Evolutionary conservation across 1,284 basidiomycete genomes (phyloP), one percentile per base, ranked within the genome.

Genomic region (Microbotryum violaceum): DNA sequence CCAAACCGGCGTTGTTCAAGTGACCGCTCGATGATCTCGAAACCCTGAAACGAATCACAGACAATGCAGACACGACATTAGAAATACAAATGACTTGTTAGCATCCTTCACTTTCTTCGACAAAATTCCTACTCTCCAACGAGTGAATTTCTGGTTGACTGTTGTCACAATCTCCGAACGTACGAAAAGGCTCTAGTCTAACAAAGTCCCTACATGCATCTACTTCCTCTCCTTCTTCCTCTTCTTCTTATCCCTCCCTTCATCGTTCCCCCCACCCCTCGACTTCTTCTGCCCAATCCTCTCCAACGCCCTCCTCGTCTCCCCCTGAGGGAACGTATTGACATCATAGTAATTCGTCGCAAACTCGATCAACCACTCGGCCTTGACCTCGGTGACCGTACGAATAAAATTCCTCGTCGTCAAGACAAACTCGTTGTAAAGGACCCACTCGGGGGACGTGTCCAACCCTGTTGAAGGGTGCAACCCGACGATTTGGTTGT

Each of bases 351-450:
- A 97, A 31, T 74, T 74, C 0, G 83, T 77, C 0, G 91, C 90
- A 68, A 81, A 85, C 73, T 49, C 46, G 48, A 57, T 54, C 8
- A 62, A 89, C 91, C 96, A 97, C 72, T 97, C 92, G 2, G 88
- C 83, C 71, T 83, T 81, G 59, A 97, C 83, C 66, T 93, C 91
- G 1, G 91, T 88, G 23, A 94, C 89, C 0, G 89, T 96, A 47
- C 94, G 85, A 71, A 98, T 93, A 72, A 88, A 97, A 61, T 82
- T 74, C 73, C 80, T 78, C 10, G 91, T 91, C 16, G 94, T 98
- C 65, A 97, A 79, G 31, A 97, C 91, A 74, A 98, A 98, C 76
- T 96, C 96, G 75, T 98, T 96, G 81, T 96, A 99, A 48, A 97
- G 77, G 18, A 97, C 91, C 90, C 92, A 98, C 72, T 97, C 93